Evolutionary conservation across 2,329 filamentous ascomycete genomes (phyloP), one percentile per base, ranked within the genome.

Genomic region (Pyrenochaeta sp.): DNA sequence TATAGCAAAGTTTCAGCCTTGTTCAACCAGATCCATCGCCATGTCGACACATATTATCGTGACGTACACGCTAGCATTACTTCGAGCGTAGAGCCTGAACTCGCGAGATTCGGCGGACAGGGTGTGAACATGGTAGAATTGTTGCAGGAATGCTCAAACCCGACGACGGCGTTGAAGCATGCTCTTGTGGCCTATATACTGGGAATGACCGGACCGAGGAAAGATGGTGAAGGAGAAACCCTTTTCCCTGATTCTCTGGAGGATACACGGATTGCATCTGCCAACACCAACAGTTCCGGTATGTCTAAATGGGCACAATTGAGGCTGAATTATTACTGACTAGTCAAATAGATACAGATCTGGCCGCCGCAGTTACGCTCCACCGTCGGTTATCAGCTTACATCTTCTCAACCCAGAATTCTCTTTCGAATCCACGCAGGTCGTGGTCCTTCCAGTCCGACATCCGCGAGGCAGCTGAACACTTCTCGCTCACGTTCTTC

Each of bases 401-500:
- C 41, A 52, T 69, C 21, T 60, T 67, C 52, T 46, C 45, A 7
- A 41, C 49, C 23, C 46, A 32, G 2, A 31, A 42, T 9, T 21
- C 41, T 26, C 20, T 13, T 24, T 36, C 22, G 21, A 34, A 23
- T 30, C 42, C 21, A 5, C 48, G 22, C 19, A 37, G 18, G 35
- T 46, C 31, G 7, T 48, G 34, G 26, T 21, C 28, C 37, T 14
- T 45, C 21, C 41, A 53, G 19, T 58, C 61, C 8, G 48, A 55
- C n/a, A 58, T 63, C 7, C 60, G 58, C 23, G 63, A 68, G 56
- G 63, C 64, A n/a, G 65, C 67, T 1, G 63, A 67, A 35, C 61
- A 66, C 43, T 69, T 69, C 46, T 53, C 58, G 4, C 53, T 69
- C 4, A 61, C 63, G 0, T 69, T 69, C 49, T 69, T 69, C 34